Conservation (phyloP, 179 eudicot species). For the Spinacia oleracea region DNA sequence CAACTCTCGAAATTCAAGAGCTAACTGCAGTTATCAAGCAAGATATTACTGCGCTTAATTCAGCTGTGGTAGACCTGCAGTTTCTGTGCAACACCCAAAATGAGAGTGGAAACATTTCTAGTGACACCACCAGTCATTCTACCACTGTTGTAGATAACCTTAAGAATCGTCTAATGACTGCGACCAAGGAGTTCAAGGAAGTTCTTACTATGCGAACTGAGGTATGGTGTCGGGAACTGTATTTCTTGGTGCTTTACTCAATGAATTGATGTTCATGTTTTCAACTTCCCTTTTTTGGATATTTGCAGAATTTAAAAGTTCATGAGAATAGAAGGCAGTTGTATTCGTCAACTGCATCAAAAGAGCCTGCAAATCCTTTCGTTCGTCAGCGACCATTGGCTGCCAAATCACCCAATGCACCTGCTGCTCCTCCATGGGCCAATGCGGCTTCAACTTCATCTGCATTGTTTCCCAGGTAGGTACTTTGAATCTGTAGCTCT, state of each 20-base stretch:
- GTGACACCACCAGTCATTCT: slow-evolving; percentile 82
- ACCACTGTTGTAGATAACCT: slow-evolving; percentile 91
- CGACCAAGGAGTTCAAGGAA: slow-evolving; percentile 94
- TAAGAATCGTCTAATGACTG: slow-evolving; percentile 83
- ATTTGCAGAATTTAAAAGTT: slow-evolving; percentile 77
- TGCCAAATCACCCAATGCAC: slow-evolving; percentile 48
- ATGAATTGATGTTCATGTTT: slow-evolving; percentile 1
- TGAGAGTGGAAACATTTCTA: slow-evolving; percentile 70
- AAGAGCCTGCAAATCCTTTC: slow-evolving; percentile 76
- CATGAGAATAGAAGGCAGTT: slow-evolving; percentile 84
- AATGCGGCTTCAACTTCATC: slow-evolving; percentile 71
- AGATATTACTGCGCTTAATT: slow-evolving; percentile 90
- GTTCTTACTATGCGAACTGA: slow-evolving; percentile 96
- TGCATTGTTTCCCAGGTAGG: slow-evolving; percentile 66
- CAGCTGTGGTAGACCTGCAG: slow-evolving; percentile 93
- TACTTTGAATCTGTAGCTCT: not conserved
- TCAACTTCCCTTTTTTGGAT: not conserved
- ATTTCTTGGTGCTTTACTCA: slow-evolving; percentile 3
- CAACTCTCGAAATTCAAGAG: slow-evolving; percentile 89
- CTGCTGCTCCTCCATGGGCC: slow-evolving; percentile 81
- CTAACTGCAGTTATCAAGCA: slow-evolving; percentile 92
- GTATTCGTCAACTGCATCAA: slow-evolving; percentile 68
- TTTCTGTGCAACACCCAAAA: slow-evolving; percentile 69
- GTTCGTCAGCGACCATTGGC: slow-evolving; percentile 88
- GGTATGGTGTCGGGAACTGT: slow-evolving; percentile 40